Percentiles rank a stretch among this genome's conserved stretches.
Conservation (phyloP, 495 filamentous ascomycete genomes). For the Xeromyces bisporus region DNA sequence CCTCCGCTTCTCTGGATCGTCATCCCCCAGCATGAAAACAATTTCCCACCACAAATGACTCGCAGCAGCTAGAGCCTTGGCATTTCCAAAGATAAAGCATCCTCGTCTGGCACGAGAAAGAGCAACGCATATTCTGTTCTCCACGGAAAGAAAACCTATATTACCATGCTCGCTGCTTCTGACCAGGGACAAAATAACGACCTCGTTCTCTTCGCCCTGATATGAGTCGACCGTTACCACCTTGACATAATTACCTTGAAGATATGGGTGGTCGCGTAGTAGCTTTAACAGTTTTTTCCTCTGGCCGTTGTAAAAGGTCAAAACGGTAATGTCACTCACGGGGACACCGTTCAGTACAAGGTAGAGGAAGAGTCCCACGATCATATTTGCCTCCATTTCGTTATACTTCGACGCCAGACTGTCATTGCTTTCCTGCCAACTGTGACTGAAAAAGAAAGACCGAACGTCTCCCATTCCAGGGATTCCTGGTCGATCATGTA, state of each 20-base stretch:
- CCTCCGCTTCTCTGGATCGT: constrained; percentile 6
- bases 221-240: constrained; percentile 82
- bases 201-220: constrained; percentile 86
- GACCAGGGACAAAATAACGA: constrained; percentile 72
- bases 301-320: constrained; percentile 90
- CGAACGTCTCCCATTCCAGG: constrained; percentile 63
- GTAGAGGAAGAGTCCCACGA: constrained; percentile 54
- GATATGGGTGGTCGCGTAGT: constrained; percentile 32
- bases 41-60: constrained; percentile 23
- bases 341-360: constrained; percentile 48
- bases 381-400: constrained; percentile 57
- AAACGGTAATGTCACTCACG: constrained; percentile 50
- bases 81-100: constrained; percentile 79
- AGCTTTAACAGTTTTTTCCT: constrained; percentile 41
- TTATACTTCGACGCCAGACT: constrained; percentile 56
- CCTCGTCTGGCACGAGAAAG: constrained; percentile 73
- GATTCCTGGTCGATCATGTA: constrained; percentile 41
- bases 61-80: constrained; percentile 25
- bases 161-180: constrained; percentile 40
- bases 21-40: constrained; percentile 15
- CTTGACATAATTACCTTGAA: constrained; percentile 37
- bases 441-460: constrained; percentile 57
- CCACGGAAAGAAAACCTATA: constrained; percentile 56
- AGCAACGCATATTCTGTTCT: constrained; percentile 75
- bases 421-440: constrained; percentile 47